Conservation (phyloP, 164 flowering plant species). For the Magnolia kwangsiensis region DNA sequence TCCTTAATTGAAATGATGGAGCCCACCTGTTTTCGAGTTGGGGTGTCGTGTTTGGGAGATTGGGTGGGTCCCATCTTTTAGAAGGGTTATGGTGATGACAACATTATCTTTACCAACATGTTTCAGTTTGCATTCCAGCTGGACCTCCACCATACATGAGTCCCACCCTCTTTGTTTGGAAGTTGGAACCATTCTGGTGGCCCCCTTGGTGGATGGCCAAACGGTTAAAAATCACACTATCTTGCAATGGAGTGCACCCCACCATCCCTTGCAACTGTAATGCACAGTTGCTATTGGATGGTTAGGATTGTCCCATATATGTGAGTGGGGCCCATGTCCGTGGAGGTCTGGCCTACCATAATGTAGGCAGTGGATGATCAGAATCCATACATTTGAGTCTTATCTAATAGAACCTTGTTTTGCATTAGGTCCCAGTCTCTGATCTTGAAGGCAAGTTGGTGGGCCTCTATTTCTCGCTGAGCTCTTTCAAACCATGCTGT, state of each 20-base stretch:
- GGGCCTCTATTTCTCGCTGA: conserved; percentile 25
- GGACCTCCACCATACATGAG: neutral
- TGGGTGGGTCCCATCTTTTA: neutral
- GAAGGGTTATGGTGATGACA: neutral
- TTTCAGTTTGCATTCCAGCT: neutral
- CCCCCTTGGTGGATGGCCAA: neutral
- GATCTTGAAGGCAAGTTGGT: conserved; percentile 38
- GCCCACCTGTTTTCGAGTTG: neutral
- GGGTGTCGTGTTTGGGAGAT: neutral
- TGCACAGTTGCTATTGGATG: neutral
- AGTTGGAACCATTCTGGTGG: neutral
- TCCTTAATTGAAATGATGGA: neutral
- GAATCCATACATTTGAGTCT: neutral
- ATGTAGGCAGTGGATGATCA: too few relatives aligned
- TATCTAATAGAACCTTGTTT: neutral
- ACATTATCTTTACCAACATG: neutral
- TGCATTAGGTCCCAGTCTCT: conserved; percentile 24
- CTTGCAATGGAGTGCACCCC: neutral
- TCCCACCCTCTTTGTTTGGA: neutral
- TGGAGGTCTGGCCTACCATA: too few relatives aligned
- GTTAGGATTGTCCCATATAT: too few relatives aligned
- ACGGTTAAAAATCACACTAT: neutral
- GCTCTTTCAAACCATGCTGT: neutral
- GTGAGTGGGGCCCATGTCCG: too few relatives aligned
- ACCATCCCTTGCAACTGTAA: neutral